Conservation (phyloP, 2,329 filamentous ascomycete species). For the Trichoderma pleuroti region DNA sequence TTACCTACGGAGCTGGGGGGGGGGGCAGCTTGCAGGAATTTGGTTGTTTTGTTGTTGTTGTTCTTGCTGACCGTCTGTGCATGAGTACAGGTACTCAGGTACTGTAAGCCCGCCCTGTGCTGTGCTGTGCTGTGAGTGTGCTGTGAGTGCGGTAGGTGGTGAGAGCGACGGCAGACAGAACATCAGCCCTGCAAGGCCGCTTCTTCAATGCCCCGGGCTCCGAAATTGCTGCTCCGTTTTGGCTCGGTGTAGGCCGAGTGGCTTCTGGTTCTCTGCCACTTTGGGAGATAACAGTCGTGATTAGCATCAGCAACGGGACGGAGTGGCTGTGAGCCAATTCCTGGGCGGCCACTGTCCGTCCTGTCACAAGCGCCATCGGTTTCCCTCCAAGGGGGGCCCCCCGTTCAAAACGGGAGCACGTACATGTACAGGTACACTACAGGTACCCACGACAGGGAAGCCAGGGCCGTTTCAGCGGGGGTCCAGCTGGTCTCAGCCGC, state of each 20-base stretch:
- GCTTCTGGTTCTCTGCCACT: neutral
- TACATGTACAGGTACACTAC: too few species aligned
- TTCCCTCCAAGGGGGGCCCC: neutral
- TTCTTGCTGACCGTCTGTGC: neutral
- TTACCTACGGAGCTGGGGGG: neutral
- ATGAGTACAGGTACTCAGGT: too few species aligned
- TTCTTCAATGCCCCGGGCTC: neutral
- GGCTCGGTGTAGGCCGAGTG: constrained; percentile 14
- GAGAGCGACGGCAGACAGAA: neutral
- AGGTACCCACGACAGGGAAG: neutral
- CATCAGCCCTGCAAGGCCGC: neutral
- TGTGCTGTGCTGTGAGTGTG: too few species aligned
- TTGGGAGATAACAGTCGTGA: constrained; percentile 12
- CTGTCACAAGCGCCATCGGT: constrained; percentile 6
- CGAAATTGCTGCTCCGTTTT: constrained; percentile 2
- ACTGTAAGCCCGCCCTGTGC: too few species aligned
- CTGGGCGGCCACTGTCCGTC: neutral
- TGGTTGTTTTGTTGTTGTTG: neutral
- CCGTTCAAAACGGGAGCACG: constrained; percentile 14
- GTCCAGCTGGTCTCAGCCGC: constrained; percentile 15
- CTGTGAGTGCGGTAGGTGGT: neutral
- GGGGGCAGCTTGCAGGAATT: neutral
- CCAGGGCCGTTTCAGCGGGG: constrained; percentile 17
- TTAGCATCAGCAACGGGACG: neutral
- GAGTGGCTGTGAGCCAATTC: neutral